A percentile compares a stretch with the other conserved stretches of the same genome.
Conservation (phyloP, 2,329 filamentous ascomycete species). For the Fusarium sp. region DNA sequence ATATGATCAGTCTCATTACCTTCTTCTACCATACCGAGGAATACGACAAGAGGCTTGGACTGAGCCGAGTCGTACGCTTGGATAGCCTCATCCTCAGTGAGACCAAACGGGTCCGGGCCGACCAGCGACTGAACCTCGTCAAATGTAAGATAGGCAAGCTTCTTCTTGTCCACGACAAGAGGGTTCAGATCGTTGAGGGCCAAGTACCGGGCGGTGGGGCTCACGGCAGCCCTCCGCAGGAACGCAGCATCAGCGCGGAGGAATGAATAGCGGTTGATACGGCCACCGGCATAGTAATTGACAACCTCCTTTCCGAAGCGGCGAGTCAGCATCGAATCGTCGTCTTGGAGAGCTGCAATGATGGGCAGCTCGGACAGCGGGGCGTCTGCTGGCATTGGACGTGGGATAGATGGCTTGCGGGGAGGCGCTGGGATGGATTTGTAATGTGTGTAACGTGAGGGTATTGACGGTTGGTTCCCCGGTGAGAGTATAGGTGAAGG, state of each 20-base stretch:
- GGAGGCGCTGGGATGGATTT: conserved; percentile 26
- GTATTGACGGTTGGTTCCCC: background rate
- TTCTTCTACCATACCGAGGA: conserved; percentile 83
- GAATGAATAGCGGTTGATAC: conserved; percentile 84
- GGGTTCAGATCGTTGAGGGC: conserved; percentile 84
- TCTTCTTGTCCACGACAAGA: conserved; percentile 66
- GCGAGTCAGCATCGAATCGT: conserved; percentile 76
- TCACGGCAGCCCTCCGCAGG: conserved; percentile 73
- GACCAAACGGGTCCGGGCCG: conserved; percentile 76
- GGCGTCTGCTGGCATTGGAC: conserved; percentile 47
- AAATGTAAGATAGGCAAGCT: conserved; percentile 76
- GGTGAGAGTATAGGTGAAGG: background rate
- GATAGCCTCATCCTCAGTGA: conserved; percentile 78
- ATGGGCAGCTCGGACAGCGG: conserved; percentile 55
- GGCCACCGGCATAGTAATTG: conserved; percentile 87
- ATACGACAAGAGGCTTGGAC: conserved; percentile 79
- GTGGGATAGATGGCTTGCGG: conserved; percentile 11
- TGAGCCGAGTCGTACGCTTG: conserved; percentile 79
- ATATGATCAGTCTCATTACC: conserved; percentile 58
- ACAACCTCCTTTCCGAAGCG: conserved; percentile 84
- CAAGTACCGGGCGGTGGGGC: conserved; percentile 78
- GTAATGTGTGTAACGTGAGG: conserved; percentile 18
- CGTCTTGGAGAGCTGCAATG: conserved; percentile 58
- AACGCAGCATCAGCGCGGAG: conserved; percentile 79
- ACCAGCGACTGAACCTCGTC: conserved; percentile 78